Conservation (phyloP, 2,329 filamentous ascomycete species). For the Parafenestella ontariensis region DNA sequence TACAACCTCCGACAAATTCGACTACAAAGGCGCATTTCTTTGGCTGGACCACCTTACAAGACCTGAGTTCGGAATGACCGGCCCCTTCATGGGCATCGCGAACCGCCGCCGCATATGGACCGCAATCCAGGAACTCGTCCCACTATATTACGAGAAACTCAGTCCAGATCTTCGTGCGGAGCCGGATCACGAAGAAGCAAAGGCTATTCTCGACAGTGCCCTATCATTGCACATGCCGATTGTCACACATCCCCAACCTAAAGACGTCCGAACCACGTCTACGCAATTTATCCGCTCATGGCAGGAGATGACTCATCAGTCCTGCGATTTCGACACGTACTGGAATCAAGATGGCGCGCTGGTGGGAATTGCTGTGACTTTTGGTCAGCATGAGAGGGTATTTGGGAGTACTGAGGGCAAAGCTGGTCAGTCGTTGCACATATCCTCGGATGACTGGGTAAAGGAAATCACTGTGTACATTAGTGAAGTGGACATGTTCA, state of each 20-base stretch:
- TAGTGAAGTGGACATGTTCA: background rate
- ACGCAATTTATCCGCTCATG: conserved; percentile 20
- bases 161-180: background rate
- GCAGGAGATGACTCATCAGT: conserved; percentile 9
- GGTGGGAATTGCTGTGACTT: conserved; percentile 15
- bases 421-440: conserved; percentile 3
- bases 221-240: conserved; percentile 10
- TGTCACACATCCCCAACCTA: conserved; percentile 12
- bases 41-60: conserved; percentile 29
- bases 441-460: conserved; percentile 18
- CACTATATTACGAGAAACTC: conserved; percentile 4
- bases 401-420: conserved; percentile 14
- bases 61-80: conserved; percentile 23
- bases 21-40: conserved; percentile 27
- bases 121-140: conserved; percentile 9
- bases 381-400: conserved; percentile 9
- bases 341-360: conserved; percentile 13
- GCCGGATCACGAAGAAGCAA: conserved; percentile 8
- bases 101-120: conserved; percentile 45
- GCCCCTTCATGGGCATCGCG: conserved; percentile 37
- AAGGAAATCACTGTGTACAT: conserved; percentile 4
- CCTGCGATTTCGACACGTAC: conserved; percentile 22
- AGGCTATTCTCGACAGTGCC: conserved; percentile 8
- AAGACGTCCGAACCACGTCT: background rate
- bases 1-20: conserved; percentile 5